phyloP scores from a whole-genome alignment of 169 alveolate genomes.

The Perkinsus chesapeaki region DNA sequence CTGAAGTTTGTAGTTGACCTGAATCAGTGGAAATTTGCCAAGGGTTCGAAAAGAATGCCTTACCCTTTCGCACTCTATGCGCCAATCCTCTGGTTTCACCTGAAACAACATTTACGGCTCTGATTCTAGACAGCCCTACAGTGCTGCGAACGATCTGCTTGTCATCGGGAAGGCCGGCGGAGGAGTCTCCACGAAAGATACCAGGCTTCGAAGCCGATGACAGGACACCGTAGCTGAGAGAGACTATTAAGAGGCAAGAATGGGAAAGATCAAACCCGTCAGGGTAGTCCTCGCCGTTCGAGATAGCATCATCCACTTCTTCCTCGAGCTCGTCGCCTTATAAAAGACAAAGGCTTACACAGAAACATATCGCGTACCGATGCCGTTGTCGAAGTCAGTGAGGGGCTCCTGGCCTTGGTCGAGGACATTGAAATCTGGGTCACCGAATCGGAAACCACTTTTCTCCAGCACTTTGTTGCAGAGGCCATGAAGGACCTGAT shows the following conservation, averaged over 20 bases:
- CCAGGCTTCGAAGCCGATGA: neutral
- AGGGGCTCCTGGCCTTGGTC: neutral
- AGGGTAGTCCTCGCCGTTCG: neutral
- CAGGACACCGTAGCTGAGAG: no score
- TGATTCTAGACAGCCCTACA: neutral
- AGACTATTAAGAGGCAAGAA: neutral
- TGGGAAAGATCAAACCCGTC: neutral
- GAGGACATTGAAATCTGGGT: neutral
- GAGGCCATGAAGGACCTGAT: neutral
- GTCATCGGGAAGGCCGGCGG: neutral
- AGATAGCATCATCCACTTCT: neutral
- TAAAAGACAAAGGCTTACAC: neutral
- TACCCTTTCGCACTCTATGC: neutral
- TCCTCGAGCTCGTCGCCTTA: neutral
- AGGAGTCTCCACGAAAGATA: neutral
- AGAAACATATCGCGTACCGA: neutral
- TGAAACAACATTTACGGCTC: neutral
- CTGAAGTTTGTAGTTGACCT: neutral
- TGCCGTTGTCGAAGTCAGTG: neutral
- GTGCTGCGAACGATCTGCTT: neutral
- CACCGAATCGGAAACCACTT: neutral
- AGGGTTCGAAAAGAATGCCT: neutral
- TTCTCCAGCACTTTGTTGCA: neutral
- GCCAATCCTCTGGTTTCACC: neutral
- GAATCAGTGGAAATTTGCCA: neutral